Base-by-base conservation (phyloP, 768 basidiomycete genomes). In the Leccinum ochraceum region DNA sequence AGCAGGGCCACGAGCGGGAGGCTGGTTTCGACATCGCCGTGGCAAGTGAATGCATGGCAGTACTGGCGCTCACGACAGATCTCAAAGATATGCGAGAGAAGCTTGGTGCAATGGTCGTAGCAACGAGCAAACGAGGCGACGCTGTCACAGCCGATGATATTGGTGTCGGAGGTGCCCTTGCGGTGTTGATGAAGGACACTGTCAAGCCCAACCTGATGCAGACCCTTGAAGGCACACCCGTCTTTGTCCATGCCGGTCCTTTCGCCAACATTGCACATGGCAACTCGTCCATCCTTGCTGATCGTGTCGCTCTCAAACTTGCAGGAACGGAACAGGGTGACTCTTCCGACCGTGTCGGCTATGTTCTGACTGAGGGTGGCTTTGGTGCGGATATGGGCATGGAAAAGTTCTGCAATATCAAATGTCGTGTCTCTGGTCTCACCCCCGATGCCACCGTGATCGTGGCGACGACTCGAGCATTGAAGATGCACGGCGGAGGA, bases 361-460 rank as follows among this genome's bases (percentile, higher is more conserved):
- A 97, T 69, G 96, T 98, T 60, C 85, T 99, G 66, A 99, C 96
- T 30, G 96, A 99, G 77, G 95, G 94, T 70, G 96, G 96, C 49
- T 99, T 98, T 76, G 96, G 96, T 59, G 95, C 96, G 22, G 96
- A 99, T 74, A 99, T 98, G 87, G 96, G 94, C 42, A 93, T 95
- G 93, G 94, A 95, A 78, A 97, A 99, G 76, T 99, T 98, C 83
- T 98, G 94, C 82, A 98, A 98, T 77, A 98, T 99, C 83, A 99
- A 99, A 76, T 98, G 95, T 75, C 88, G 96, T 61, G 82, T 90
- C 60, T 95, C 92, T 62, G 96, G 95, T 53, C 83, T 98, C 70
- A 89, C 81, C 59, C 97, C 97, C 9, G 93, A 99, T 75, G 96
- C 94, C 3, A 90, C 90, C 39, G 86, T 99, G 66, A 91, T 99